Conservation (phyloP, 2,329 filamentous ascomycete genomes). For the Colletotrichum magnum region DNA sequence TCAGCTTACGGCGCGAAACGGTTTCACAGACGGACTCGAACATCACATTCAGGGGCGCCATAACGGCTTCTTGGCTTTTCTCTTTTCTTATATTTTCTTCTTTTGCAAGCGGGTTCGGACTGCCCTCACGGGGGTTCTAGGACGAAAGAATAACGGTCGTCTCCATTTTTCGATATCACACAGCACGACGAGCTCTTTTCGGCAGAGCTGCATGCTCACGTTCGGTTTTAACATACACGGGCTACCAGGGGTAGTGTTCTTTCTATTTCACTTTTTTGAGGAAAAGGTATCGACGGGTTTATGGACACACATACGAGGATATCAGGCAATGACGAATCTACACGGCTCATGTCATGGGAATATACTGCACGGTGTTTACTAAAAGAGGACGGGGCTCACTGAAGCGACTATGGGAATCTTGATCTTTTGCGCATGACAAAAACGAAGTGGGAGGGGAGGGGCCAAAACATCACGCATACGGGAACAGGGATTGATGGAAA, state of each 20-base stretch:
- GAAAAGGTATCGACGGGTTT: background rate
- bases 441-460: background rate
- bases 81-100: background rate
- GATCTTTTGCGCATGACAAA: slow-evolving; percentile 5
- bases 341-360: slow-evolving; percentile 9
- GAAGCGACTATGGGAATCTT: background rate
- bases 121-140: slow-evolving; percentile 29
- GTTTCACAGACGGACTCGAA: slow-evolving; percentile 1
- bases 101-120: slow-evolving; percentile 11
- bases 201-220: slow-evolving; percentile 3
- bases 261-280: background rate
- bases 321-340: slow-evolving; percentile 7
- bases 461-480: background rate
- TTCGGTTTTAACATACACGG: slow-evolving; percentile 1
- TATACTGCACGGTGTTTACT: slow-evolving; percentile 4
- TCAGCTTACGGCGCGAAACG: background rate
- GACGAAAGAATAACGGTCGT: slow-evolving; percentile 16
- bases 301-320: background rate
- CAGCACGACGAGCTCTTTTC: slow-evolving; percentile 2
- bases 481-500: background rate
- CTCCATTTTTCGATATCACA: slow-evolving; percentile 18
- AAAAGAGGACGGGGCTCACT: background rate
- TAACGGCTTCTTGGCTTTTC: background rate
- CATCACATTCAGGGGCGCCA: slow-evolving; percentile 18
- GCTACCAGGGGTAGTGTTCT: background rate